Evolutionary conservation across 495 filamentous ascomycete genomes (phyloP), one percentile per base, ranked within the genome.

Genomic region (Talaromyces nanjingensis): DNA sequence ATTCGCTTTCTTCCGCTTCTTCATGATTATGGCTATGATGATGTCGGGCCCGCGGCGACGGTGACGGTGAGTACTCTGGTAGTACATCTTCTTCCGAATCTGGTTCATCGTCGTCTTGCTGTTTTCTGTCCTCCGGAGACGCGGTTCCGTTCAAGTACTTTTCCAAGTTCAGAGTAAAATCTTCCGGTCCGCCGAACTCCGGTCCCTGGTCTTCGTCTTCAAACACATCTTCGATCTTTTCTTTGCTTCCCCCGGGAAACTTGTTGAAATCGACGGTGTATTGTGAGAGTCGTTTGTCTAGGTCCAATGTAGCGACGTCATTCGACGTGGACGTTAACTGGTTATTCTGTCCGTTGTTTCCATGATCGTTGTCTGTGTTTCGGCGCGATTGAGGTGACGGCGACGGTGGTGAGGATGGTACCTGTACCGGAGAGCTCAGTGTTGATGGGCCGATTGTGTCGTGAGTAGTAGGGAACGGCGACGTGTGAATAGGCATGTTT

Each of bases 161-260:
- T 52, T 81, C 79, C 65, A 84, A 60, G 58, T 83, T 80, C 27
- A 77, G 68, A 0, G 81, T 84, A 37, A 84, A 84, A 64, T 84
- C 81, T 37, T 80, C 79, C 1, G 81, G 81, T 0, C 81, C 81
- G 6, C 78, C 80, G 24, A 81, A 77, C 61, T 81, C 80, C 6
- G 78, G 81, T 9, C 76, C 61, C 7, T 76, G 71, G 11, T 79
- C 74, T 16, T 68, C 66, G 29, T 69, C 63, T 5, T 78, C 75
- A 2, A 67, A 70, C 6, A 75, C 64, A 12, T 64, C 63, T 1
- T 67, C 65, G 1, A 34, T 16, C 52, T 72, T 72, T 31, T 71
- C 72, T n/a, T 76, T 74, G 7, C 76, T 70, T 27, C 72, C 74
- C 54, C 77, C 77, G 6, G 77, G 73, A 33, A 82, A 77, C 55